These are phyloP conservation scores for Hamamelis virginiana DNA, from an alignment of 164 flowering plant species.

Conservation along the genomic window DNA sequence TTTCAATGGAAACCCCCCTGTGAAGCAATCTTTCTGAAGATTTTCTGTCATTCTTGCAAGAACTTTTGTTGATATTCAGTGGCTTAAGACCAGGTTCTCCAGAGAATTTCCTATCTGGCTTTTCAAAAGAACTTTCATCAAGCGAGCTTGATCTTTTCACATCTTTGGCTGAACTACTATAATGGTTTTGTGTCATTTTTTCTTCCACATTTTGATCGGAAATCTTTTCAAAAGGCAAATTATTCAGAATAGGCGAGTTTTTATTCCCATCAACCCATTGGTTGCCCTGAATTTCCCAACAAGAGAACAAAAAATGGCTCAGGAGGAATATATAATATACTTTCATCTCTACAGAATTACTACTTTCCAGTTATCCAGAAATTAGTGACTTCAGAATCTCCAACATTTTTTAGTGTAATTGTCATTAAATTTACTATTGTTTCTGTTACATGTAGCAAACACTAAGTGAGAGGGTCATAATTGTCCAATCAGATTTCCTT, in stretches of 20 bases:
- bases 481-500: no score
- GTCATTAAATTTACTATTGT: no score
- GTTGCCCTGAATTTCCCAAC: slow-evolving; percentile 21
- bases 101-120: neutral
- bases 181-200: neutral
- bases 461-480: no score
- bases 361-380: no score
- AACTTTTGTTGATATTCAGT: neutral
- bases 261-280: neutral
- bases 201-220: slow-evolving; percentile 13
- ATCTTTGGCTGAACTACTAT: neutral
- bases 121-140: neutral
- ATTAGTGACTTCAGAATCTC: no score
- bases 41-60: neutral
- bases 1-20: neutral
- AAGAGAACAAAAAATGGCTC: neutral
- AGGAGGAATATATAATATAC: neutral
- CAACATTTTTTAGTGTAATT: no score
- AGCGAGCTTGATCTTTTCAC: slow-evolving; percentile 3
- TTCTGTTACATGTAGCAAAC: no score
- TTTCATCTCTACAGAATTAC: neutral
- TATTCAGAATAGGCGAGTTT: neutral
- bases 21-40: slow-evolving; percentile 6
- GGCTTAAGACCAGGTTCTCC: neutral
- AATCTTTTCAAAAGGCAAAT: neutral